Evolutionary conservation across 768 basidiomycete genomes (phyloP).

Genomic region (Glaciozyma antarctica): DNA sequence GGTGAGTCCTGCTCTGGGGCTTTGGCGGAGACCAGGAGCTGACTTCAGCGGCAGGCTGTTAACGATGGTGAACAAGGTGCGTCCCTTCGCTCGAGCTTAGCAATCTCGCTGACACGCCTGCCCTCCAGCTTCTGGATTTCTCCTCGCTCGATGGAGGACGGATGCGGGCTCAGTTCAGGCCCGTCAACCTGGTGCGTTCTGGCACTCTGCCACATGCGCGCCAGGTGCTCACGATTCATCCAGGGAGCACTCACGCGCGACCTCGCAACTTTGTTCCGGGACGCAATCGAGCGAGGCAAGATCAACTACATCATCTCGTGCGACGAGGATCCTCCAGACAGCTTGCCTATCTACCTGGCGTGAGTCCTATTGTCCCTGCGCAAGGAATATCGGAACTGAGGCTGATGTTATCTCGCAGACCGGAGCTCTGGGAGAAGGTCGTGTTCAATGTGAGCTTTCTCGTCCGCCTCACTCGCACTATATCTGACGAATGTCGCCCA

Average conservation of each 20-base stretch:
- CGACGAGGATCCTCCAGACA: slow-evolving; percentile 19
- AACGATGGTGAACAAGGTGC: slow-evolving; percentile 28
- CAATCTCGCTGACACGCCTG: neutral
- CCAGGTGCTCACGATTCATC: too few relatives aligned
- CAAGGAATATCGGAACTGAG: too few relatives aligned
- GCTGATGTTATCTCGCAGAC: neutral
- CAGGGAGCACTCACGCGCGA: slow-evolving; percentile 19
- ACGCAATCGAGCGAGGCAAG: slow-evolving; percentile 17
- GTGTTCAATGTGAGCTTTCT: slow-evolving; percentile 7
- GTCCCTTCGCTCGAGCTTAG: neutral
- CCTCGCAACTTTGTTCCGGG: slow-evolving; percentile 23
- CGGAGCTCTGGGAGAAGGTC: slow-evolving; percentile 24
- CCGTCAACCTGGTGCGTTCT: slow-evolving; percentile 7
- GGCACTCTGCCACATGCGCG: neutral
- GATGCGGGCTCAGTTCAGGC: slow-evolving; percentile 10
- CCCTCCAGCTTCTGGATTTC: slow-evolving; percentile 24
- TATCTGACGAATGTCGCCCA: neutral
- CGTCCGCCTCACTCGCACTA: neutral
- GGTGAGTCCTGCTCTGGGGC: neutral
- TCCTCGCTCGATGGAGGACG: slow-evolving; percentile 20
- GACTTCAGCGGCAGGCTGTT: slow-evolving; percentile 1
- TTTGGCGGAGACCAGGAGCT: neutral
- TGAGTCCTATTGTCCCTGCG: neutral
- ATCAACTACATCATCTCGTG: slow-evolving; percentile 24
- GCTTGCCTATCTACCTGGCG: slow-evolving; percentile 13